Evolutionary conservation across 257 asterid species (phyloP), one percentile per base, ranked within the genome.

Genomic region (Gynochthodes officinalis): DNA sequence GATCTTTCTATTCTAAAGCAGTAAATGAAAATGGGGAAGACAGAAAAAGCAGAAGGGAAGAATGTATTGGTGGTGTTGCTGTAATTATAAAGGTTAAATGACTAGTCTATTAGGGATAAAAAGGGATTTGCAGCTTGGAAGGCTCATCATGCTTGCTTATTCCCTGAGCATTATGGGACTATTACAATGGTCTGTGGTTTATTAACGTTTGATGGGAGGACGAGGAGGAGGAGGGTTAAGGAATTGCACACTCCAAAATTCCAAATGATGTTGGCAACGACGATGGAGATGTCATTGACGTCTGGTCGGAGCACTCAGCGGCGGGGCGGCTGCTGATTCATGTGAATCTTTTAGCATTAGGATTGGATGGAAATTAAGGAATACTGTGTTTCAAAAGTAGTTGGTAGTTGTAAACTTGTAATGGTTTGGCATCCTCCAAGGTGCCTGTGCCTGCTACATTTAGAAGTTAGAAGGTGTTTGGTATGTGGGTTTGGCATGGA

Each of bases 211-310:
- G 60, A 75, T 9, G 79, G 79, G 44, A 33, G 12, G 23, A 75
- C 55, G 49, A 37, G 68, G 1, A 59, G 79, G 44, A 33, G 12
- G 23, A 75, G 64, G 49, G 39, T 75, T 2, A 59, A 58, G 46
- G 64, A 42, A 1, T 5, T 12, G 0, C 63, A 68, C 9, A 25
- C 79, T 13, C 54, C 70, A 7, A 19, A 46, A 25, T 74, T 13
- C 54, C 70, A 7, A 19, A 46, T 33, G 69, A 68, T 4, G 15
- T 68, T 10, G 58, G 54, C 49, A 16, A 46, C 48, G 32, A 59
- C 5, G 79, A 69, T 32, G 75, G 72, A 12, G 75, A 49, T 68
- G 44, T 40, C 19, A 46, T 75, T 5, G 75, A 75, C 53, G 75
- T 12, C 19, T 75, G 73, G 69, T 13, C 48, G 18, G 69, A 67